These are phyloP conservation scores for Saprolegnia parasitica DNA, from an alignment of 352 stramenopile genomes.

Conservation along the genomic window DNA sequence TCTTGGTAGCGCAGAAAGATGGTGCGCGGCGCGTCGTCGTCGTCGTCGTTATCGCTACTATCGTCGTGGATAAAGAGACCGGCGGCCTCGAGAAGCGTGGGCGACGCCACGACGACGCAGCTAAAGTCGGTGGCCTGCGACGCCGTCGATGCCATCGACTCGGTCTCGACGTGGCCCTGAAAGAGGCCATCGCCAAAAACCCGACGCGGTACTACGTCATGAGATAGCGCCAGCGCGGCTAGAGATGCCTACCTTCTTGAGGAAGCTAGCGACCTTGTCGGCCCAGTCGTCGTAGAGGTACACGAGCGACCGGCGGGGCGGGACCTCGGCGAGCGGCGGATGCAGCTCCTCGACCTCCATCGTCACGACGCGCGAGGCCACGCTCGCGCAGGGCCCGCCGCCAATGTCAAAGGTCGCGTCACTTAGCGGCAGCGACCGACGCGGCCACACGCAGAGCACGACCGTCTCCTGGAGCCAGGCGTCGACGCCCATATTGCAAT, in stretches of 20 bases:
- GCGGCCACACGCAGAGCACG: slow-evolving; percentile 14
- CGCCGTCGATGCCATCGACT: not conserved
- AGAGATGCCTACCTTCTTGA: slow-evolving; percentile 18
- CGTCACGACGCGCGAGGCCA: slow-evolving; percentile 7
- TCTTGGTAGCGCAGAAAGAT: slow-evolving; percentile 21
- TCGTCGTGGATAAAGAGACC: not conserved
- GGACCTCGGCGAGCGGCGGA: not conserved
- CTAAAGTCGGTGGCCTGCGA: slow-evolving; percentile 4
- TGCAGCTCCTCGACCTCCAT: slow-evolving; percentile 18
- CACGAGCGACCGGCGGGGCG: slow-evolving; percentile 1
- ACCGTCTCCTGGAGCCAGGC: slow-evolving; percentile 16
- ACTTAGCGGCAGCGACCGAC: slow-evolving; percentile 5
- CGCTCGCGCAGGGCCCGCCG: slow-evolving; percentile 8
- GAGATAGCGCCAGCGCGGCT: too few relatives aligned
- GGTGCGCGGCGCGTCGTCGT: not conserved
- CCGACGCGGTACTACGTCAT: slow-evolving; percentile 10
- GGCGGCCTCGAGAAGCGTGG: not conserved
- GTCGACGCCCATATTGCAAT: slow-evolving; percentile 1
- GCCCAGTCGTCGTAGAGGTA: slow-evolving; percentile 28
- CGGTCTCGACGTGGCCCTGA: not conserved
- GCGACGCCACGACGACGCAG: slow-evolving; percentile 6
- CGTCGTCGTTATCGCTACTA: not conserved
- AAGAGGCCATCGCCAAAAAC: slow-evolving; percentile 17
- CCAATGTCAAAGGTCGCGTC: slow-evolving; percentile 22
- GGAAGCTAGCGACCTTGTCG: slow-evolving; percentile 10